These are phyloP conservation scores for Tubosaeta sp. DNA, from an alignment of 768 basidiomycete genomes.

Conservation along the genomic window DNA sequence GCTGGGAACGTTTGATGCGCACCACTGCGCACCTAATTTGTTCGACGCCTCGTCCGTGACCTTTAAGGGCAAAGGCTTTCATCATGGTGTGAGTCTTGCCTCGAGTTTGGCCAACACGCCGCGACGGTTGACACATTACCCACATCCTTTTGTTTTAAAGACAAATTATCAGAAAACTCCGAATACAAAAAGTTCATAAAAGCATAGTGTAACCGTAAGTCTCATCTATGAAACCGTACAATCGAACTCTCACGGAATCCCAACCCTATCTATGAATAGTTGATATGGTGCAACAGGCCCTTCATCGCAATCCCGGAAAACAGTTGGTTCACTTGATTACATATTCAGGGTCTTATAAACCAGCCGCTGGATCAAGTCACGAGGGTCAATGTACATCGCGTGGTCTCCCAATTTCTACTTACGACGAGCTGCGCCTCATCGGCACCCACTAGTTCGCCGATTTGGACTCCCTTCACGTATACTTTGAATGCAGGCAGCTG, in stretches of 20 bases:
- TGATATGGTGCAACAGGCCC: constrained; percentile 2
- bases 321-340: constrained; percentile 12
- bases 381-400: constrained; percentile 15
- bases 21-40: constrained; percentile 11
- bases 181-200: not conserved
- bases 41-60: constrained; percentile 3
- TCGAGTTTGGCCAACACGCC: constrained; percentile 16
- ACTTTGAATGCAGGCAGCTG: constrained; percentile 30
- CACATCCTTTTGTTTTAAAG: not conserved
- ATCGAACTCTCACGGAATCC: constrained; percentile 9
- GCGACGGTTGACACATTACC: constrained; percentile 16
- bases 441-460: constrained; percentile 28
- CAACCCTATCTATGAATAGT: constrained; percentile 20
- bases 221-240: constrained; percentile 14
- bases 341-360: constrained; percentile 26
- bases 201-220: constrained; percentile 10
- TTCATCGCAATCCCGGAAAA: constrained; percentile 7
- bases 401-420: constrained; percentile 8
- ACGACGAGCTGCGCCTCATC: constrained; percentile 24
- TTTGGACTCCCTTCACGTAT: constrained; percentile 28
- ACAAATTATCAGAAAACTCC: constrained; percentile 3
- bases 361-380: constrained; percentile 22
- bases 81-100: constrained; percentile 8
- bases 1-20: constrained; percentile 6
- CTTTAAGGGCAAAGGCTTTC: constrained; percentile 7